Evolutionary conservation across 1,139 yeast species (phyloP).

Genomic region (Candida pseudocylindracea): DNA sequence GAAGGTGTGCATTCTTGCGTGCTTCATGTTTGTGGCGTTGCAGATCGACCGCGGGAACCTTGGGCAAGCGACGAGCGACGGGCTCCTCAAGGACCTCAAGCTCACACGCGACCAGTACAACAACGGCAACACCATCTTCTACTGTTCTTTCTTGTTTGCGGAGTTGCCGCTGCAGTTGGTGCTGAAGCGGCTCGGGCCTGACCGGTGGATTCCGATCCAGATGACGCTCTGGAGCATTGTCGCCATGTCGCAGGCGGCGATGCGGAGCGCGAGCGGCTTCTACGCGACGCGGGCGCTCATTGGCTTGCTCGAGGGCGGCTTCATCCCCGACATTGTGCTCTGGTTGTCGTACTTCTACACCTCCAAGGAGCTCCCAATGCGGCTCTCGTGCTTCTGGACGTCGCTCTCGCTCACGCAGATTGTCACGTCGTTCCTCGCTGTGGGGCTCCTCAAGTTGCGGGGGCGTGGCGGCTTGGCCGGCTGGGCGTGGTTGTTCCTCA

Average conservation of each 20-base stretch:
- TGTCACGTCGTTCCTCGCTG: constrained; percentile 18
- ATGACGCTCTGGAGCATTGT: constrained; percentile 27
- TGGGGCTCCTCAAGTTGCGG: constrained; percentile 19
- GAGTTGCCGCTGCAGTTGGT: constrained; percentile 33
- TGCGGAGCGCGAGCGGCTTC: constrained; percentile 13
- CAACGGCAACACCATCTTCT: constrained; percentile 20
- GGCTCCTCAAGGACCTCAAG: constrained; percentile 16
- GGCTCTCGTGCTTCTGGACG: constrained; percentile 28
- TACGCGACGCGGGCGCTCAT: constrained; percentile 20
- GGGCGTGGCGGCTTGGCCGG: constrained; percentile 14
- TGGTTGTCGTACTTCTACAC: constrained; percentile 37
- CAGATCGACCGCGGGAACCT: constrained; percentile 1
- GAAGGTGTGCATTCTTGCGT: background rate
- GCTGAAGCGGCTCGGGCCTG: constrained; percentile 28
- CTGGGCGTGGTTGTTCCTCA: constrained; percentile 33
- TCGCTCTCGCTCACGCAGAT: constrained; percentile 18
- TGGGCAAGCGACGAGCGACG: constrained; percentile 12
- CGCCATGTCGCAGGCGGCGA: constrained; percentile 20
- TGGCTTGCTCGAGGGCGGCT: constrained; percentile 32
- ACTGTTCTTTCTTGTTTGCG: constrained; percentile 21
- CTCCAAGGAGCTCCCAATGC: constrained; percentile 21
- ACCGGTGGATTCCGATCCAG: constrained; percentile 29
- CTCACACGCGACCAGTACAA: constrained; percentile 25
- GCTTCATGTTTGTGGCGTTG: background rate
- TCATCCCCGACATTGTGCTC: constrained; percentile 28